phyloP scores from a whole-genome alignment of 176 grass and related monocot genomes.

The Ensete ventricosum region DNA sequence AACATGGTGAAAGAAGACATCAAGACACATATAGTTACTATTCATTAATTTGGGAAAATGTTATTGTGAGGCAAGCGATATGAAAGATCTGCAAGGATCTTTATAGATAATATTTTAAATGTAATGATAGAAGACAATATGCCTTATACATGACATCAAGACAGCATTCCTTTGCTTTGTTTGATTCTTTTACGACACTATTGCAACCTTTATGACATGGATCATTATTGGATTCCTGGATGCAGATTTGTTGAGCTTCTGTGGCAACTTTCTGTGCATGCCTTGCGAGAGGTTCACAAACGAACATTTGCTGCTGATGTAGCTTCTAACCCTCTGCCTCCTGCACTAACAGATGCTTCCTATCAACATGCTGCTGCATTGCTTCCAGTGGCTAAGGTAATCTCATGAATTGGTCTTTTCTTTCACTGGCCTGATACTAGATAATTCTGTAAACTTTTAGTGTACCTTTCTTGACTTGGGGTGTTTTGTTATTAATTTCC shows the following conservation, averaged over 20 bases:
- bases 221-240: not conserved
- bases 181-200: not conserved
- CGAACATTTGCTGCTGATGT: constrained; percentile 78
- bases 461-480: not conserved
- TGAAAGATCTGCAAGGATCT: too few relatives aligned
- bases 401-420: not conserved
- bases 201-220: not conserved
- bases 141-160: not conserved
- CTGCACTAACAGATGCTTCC: constrained; percentile 85
- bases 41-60: not conserved
- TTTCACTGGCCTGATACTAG: constrained; percentile 9
- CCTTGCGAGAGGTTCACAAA: constrained; percentile 94
- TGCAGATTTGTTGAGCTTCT: constrained; percentile 99
- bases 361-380: constrained; percentile 96
- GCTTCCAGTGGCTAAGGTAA: constrained; percentile 88
- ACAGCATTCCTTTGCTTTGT: not conserved
- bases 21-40: not conserved
- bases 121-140: not conserved
- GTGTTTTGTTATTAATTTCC: not conserved
- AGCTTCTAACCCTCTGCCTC: constrained; percentile 67
- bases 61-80: too few relatives aligned
- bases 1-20: too few relatives aligned
- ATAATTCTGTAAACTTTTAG: not conserved
- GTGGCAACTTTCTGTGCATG: constrained; percentile 98
- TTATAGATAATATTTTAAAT: not conserved